A percentile compares a stretch with the other conserved stretches of the same genome.
These are phyloP conservation scores for Leucosporidium yakuticum DNA, from an alignment of 768 basidiomycete species.

Conservation along the genomic window DNA sequence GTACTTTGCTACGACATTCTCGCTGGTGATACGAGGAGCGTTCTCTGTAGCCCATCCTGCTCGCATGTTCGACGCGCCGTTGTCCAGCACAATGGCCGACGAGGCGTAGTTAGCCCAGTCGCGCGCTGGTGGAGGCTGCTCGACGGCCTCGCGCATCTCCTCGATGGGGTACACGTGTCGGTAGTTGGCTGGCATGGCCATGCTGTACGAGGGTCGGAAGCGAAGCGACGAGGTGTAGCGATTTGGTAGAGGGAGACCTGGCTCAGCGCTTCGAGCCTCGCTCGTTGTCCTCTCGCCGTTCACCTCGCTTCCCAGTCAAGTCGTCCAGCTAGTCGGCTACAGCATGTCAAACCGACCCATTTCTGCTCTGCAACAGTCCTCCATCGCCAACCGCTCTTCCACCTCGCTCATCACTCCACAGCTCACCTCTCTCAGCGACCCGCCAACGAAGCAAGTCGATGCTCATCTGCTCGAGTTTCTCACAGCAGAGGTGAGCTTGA, in stretches of 20 bases:
- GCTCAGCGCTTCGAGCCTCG: too few relatives aligned
- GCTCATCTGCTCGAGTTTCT: not conserved
- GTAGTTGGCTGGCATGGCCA: not conserved
- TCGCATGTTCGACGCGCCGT: conserved; percentile 48
- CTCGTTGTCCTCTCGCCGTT: too few relatives aligned
- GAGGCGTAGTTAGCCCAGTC: conserved; percentile 53
- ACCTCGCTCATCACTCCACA: conserved; percentile 1
- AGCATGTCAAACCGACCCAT: too few relatives aligned
- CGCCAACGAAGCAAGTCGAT: not conserved
- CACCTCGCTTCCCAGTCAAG: too few relatives aligned
- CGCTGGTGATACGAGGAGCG: conserved; percentile 31
- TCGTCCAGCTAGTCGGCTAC: too few relatives aligned
- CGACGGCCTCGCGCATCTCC: conserved; percentile 5
- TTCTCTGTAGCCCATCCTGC: conserved; percentile 38
- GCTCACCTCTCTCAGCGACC: not conserved
- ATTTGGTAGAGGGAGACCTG: too few relatives aligned
- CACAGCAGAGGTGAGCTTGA: not conserved
- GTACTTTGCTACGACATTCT: conserved; percentile 57
- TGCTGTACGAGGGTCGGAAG: not conserved
- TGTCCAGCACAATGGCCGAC: conserved; percentile 72
- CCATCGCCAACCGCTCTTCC: not conserved
- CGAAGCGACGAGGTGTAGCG: too few relatives aligned
- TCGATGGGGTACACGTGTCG: conserved; percentile 18
- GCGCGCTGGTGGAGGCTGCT: conserved; percentile 1
- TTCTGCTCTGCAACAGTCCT: not conserved